phyloP scores from a whole-genome alignment of 2,329 filamentous ascomycete species.

The Keithomyces neogunnii region DNA sequence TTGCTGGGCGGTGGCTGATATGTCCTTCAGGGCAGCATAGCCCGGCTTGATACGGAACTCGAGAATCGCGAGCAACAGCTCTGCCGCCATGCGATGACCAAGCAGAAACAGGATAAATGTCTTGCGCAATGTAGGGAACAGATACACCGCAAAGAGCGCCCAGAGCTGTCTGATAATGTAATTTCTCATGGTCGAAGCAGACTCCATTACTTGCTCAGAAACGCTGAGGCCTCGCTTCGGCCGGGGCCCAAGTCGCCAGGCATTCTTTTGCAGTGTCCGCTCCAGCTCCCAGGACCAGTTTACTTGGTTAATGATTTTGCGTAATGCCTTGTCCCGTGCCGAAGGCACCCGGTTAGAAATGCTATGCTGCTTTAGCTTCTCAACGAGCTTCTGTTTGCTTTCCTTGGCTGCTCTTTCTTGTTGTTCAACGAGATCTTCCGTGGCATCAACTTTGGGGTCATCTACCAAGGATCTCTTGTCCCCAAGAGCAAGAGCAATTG shows the following conservation, averaged over 20 bases:
- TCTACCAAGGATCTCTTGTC: slow-evolving; percentile 50
- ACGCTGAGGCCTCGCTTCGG: slow-evolving; percentile 83
- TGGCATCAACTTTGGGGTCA: slow-evolving; percentile 31
- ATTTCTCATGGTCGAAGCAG: slow-evolving; percentile 77
- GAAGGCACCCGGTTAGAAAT: slow-evolving; percentile 70
- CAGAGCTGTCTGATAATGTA: slow-evolving; percentile 61
- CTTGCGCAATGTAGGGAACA: slow-evolving; percentile 67
- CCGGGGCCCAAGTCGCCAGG: slow-evolving; percentile 72
- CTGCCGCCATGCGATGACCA: slow-evolving; percentile 70
- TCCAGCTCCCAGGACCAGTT: slow-evolving; percentile 94
- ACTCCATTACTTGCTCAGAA: slow-evolving; percentile 88
- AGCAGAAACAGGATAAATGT: slow-evolving; percentile 73
- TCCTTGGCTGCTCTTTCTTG: slow-evolving; percentile 51
- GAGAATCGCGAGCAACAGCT: slow-evolving; percentile 67
- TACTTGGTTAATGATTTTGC: slow-evolving; percentile 81
- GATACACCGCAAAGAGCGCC: slow-evolving; percentile 62
- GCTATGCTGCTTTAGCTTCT: slow-evolving; percentile 83
- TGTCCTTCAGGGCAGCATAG: slow-evolving; percentile 81
- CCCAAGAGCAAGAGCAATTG: slow-evolving; percentile 78
- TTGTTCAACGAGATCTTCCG: slow-evolving; percentile 65
- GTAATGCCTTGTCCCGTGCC: slow-evolving; percentile 72
- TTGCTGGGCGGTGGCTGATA: slow-evolving; percentile 94
- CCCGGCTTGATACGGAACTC: slow-evolving; percentile 78
- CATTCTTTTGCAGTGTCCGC: slow-evolving; percentile 78
- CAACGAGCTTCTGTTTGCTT: slow-evolving; percentile 58